Base-by-base conservation (phyloP, 768 basidiomycete genomes). In the Phanerochaete carnosa region DNA sequence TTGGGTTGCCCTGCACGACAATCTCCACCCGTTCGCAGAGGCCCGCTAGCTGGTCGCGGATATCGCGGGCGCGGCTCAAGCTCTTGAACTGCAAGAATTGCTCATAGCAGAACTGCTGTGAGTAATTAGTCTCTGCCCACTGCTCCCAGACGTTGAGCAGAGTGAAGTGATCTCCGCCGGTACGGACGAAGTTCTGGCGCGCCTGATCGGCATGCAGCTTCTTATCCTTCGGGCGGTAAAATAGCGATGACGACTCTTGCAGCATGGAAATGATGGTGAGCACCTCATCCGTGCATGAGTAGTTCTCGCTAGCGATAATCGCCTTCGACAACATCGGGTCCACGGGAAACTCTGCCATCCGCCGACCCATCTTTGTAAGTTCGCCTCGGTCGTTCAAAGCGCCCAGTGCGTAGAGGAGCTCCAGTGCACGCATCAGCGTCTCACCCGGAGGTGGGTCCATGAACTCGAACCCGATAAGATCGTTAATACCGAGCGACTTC, bases 301-400 rank as follows among this genome's bases (percentile, higher is more conserved):
- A 98, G 59, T 90, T 83, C 72, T 98, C 97, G 70, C 95, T 97
- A 47, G 93, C 90, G 62, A 99, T 94, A 71, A 99, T 96, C 5
- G 90, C 88, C 74, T 98, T 98, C 25, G 92, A 94, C 66, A 99
- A 75, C 90, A 97, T 97, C 7, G 97, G 97, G 69, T 99, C 97
- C 22, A 98, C 94, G 11, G 95, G 97, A 75, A 99, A 98, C 72
- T 99, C 97, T 0, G 96, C 95, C 97, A 99, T 98, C 57, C 95
- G 78, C 60, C 97, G 82, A 1, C 97, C 97, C 35, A 98, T 83
- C 69, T 98, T 94, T n/a, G 97, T 99, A 64, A 99, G 73, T 73
- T 99, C 97, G 7, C 97, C 97, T 57, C 91, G 80, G 72, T 98
- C 95, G 71, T 98, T 98, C 62, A 99, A 79, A 0, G 97, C 95